A percentile compares a stretch with the other conserved stretches of the same genome.
These are phyloP conservation scores for Trichopus zeylanicus DNA, from an alignment of 116 monocot species.

Conservation along the genomic window DNA sequence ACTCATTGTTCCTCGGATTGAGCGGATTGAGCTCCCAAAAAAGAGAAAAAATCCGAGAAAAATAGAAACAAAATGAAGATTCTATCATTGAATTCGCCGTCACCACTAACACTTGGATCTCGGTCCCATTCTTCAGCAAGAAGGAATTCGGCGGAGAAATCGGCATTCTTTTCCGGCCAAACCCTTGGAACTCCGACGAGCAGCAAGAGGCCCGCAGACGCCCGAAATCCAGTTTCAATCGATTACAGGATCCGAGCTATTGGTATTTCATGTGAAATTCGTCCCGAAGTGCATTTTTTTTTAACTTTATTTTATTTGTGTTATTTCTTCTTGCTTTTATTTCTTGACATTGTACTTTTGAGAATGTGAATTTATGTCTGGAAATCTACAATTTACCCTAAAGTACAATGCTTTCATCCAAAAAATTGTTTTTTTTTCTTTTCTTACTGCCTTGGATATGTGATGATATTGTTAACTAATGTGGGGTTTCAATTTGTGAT, in stretches of 20 bases:
- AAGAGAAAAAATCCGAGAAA: neutral
- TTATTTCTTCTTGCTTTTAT: neutral
- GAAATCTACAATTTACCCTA: neutral
- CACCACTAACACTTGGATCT: neutral
- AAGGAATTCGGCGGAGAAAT: neutral
- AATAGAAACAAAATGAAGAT: neutral
- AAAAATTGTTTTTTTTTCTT: neutral
- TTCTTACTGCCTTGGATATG: neutral
- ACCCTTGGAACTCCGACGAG: neutral
- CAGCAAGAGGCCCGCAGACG: neutral
- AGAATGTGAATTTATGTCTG: neutral
- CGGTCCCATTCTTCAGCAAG: neutral
- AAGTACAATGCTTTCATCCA: neutral
- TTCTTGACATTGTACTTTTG: neutral
- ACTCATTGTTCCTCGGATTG: neutral
- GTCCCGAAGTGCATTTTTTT: neutral
- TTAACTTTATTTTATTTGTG: neutral
- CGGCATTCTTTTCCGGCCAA: constrained; percentile 1
- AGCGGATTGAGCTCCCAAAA: neutral
- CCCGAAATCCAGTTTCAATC: neutral
- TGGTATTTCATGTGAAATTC: neutral
- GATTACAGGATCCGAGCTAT: constrained; percentile 2
- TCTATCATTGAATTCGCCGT: neutral
- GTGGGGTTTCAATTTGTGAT: too few species aligned
- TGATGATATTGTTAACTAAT: too few species aligned